Evolutionary conservation across 1,284 basidiomycete species (phyloP), one percentile per base, ranked within the genome.

Genomic region (Microbotryum saponariae): DNA sequence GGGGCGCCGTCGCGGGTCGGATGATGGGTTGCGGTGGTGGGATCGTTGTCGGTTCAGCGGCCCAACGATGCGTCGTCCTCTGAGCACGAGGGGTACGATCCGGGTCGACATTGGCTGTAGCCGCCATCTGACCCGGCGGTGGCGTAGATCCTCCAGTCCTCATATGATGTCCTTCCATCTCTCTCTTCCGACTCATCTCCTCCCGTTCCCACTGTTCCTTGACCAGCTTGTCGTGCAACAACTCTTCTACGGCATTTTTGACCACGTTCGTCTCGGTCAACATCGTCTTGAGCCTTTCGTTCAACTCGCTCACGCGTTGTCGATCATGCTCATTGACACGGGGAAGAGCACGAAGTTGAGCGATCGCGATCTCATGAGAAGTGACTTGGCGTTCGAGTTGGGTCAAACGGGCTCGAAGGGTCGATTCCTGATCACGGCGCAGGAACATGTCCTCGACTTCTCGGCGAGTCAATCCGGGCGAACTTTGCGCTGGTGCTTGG

Each of bases 211-310:
- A 60, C 33, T 18, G 27, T 10, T 57, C 51, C 9, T 51, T 18
- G 37, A 47, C 58, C 33, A 63, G 58, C 27, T 62, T 60, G n/a
- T 66, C 61, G 16, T 54, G 31, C 45, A 70, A 49, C 20, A 70
- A 44, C 25, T 66, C 67, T 51, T 70, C 69, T 16, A 70, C 62
- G 9, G 68, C 63, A 9, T 44, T 51, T 10, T 61, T 23, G 3
- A 70, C 63, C 6, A 63, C 64, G 31, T 64, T 59, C n/a, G 68
- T 61, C 47, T 68, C 64, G 49, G 63, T 62, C 14, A 64, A 67
- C 7, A 70, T 50, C 14, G 56, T 46, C 10, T 61, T 55, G 12
- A 70, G 56, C 8, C 61, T 61, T 12, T 61, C 49, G 20, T 50
- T 29, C 49, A 23, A 50, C 20, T 50, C 49, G 23, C 16, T 29